Base-by-base conservation (phyloP, 1,139 yeast genomes). In the Hyphopichia khmerensis region DNA sequence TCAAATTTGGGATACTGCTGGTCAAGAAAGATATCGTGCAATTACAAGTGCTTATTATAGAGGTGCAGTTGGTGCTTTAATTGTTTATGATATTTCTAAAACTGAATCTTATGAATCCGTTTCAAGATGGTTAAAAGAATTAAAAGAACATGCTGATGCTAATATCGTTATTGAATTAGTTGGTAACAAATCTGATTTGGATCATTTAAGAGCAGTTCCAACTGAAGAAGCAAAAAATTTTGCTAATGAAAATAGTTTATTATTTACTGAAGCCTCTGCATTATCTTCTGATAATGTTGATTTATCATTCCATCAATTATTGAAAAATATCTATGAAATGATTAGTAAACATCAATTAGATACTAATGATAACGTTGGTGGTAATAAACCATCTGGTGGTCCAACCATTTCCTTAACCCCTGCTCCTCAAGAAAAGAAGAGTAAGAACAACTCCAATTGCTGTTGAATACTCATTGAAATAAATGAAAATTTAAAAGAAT, bases 1-100 rank as follows among this genome's bases (percentile, higher is more conserved):
- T 8, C 99, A 95, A 67, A 90, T 93, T 60, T 93, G 99, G 99
- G 99, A 93, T 65, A 93, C 99, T 24, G 99, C 99, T 2, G 99
- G 99, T 46, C 99, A 93, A 72, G 99, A 93, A 68, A 82, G 99
- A 62, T 93, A 93, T 72, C 82, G 99, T 57, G 98, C 99, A 41
- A 93, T 93, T 60, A 95, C 99, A 33, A 84, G 95, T 47, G 99
- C 98, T 13, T 93, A 93, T 71, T 93, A 93, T 65, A 79, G 99
- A 62, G 99, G 99, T 38, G 99, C 99, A 0, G 96, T 91, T 40
- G 99, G 99, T 41, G 99, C 99, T 2, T 75, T 93, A 56, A 85
- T 93, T 48, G 96, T 93, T 51, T 93, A 93, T 67, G 99, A 93
- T 69, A 91, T 93, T 61, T 83, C 97, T 47, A 91, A 91, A 67